A percentile compares a stretch with the other conserved stretches of the same genome.
Evolutionary conservation across 805 yeast genomes (phyloP).

Genomic region (Saccharomycopsis capsularis): DNA sequence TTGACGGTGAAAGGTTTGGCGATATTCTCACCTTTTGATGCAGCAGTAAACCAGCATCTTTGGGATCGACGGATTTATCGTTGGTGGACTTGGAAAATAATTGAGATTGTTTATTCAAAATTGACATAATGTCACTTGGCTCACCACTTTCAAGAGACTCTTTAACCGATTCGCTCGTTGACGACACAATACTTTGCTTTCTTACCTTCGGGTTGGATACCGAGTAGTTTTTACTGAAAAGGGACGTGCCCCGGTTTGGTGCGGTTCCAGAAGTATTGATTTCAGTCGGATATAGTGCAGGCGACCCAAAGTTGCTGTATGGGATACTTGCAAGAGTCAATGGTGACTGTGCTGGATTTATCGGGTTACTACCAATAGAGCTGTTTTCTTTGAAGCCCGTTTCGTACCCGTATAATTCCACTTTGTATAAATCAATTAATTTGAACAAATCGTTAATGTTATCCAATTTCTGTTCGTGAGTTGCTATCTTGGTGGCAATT

Average conservation of each 20-base stretch:
- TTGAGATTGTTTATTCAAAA: conserved; percentile 15
- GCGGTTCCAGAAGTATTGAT: not conserved
- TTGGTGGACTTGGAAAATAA: conserved; percentile 5
- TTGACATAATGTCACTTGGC: conserved; percentile 5
- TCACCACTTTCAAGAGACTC: conserved; percentile 1
- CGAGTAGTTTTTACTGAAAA: not conserved
- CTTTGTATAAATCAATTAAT: conserved; percentile 9
- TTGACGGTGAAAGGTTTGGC: conserved; percentile 8
- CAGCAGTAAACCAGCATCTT: too few species aligned
- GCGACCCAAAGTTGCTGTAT: not conserved
- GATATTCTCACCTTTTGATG: too few species aligned
- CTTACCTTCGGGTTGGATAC: not conserved
- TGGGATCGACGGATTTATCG: not conserved
- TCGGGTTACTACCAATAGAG: not conserved
- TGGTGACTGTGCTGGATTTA: not conserved
- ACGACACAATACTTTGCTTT: conserved; percentile 13
- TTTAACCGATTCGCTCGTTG: conserved; percentile 1
- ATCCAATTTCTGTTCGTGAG: conserved; percentile 4
- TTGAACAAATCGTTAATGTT: conserved; percentile 11
- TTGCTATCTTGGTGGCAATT: not conserved
- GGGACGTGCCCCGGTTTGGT: not conserved
- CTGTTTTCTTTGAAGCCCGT: not conserved
- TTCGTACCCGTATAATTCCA: conserved; percentile 13
- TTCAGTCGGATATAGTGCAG: not conserved
- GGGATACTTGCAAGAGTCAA: not conserved